Base-by-base conservation (phyloP, 2,329 filamentous ascomycete genomes). In the Fusarium devonianum region DNA sequence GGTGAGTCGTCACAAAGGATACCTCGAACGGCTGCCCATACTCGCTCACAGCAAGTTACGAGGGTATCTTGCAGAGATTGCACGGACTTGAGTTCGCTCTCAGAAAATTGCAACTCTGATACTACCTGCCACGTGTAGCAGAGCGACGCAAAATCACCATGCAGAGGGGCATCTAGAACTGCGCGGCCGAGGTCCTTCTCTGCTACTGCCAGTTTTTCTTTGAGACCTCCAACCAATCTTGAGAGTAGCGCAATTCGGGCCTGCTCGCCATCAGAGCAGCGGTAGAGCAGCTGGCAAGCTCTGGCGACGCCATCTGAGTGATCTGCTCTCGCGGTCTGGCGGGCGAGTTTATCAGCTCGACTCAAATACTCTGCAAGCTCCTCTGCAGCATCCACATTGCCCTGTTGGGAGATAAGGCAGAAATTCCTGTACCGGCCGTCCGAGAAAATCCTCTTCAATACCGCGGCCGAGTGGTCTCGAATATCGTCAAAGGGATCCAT, bases 401-500 rank as follows among this genome's bases (percentile, higher is more conserved):
- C 51, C 8, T 33, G 53, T 7, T 35, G 25, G 5, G 51, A 37
- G 19, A 57, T 52, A 13, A 70, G 52, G 5, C 38, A 34, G 14
- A 71, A 65, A 9, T 52, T 51, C 9, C 54, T 58, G 29, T 70
- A 75, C 17, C 71, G 67, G 12, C 67, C 62, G 17, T 74, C 70
- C 2, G 75, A 71, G 29, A 82, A 75, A n/a, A 82, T 63, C 41
- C 75, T 76, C 55, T 67, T 70, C 19, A 89, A 62, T 2, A 85
- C 73, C 2, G 70, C 71, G 0, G 78, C 74, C 3, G 84, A 79
- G 26, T 74, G 71, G 32, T 81, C 84, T 59, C 93, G 82, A 4
- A 97, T 89, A 69, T 99, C 94, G 48, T 97, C 94, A 65, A 96
- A 99, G 0, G 93, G 90, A 63, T 99, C 90, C 66, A 96, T 78